phyloP scores from a whole-genome alignment of 2,329 filamentous ascomycete genomes.

The Mycogone perniciosa region DNA sequence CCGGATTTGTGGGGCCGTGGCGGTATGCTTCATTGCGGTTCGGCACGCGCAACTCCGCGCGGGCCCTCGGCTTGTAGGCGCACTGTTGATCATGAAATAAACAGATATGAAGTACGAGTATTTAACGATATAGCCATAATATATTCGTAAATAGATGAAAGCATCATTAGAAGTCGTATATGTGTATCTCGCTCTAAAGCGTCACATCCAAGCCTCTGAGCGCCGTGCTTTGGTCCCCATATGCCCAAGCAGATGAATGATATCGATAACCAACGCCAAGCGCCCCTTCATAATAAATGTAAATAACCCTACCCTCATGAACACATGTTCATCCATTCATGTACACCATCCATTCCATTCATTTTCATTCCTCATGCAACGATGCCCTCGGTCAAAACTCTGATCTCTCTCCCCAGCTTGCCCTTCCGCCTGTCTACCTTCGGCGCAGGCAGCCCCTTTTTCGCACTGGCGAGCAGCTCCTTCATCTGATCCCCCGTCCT shows the following conservation, averaged over 20 bases:
- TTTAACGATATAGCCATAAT: too few species aligned
- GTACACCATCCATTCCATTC: not conserved
- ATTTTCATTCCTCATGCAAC: conserved; percentile 16
- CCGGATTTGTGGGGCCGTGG: not conserved
- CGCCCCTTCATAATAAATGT: not conserved
- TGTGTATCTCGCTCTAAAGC: too few species aligned
- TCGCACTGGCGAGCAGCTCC: conserved; percentile 19
- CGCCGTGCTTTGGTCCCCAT: too few species aligned
- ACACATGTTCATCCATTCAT: too few species aligned
- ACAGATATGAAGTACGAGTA: too few species aligned
- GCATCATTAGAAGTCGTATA: too few species aligned
- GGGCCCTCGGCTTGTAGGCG: not conserved
- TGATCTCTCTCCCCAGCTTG: conserved; percentile 32
- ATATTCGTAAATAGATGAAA: too few species aligned
- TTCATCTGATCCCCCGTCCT: conserved; percentile 21
- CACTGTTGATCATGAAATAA: too few species aligned
- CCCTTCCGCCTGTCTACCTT: conserved; percentile 29
- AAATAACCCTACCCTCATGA: not conserved
- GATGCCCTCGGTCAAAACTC: conserved; percentile 22
- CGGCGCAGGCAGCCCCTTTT: conserved; percentile 16
- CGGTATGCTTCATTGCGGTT: conserved; percentile 1
- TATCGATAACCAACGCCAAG: not conserved
- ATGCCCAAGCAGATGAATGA: too few species aligned
- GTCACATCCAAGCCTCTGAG: too few species aligned
- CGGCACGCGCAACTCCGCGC: not conserved